Evolutionary conservation across 768 basidiomycete species (phyloP).

Genomic region (Boletus sp.): DNA sequence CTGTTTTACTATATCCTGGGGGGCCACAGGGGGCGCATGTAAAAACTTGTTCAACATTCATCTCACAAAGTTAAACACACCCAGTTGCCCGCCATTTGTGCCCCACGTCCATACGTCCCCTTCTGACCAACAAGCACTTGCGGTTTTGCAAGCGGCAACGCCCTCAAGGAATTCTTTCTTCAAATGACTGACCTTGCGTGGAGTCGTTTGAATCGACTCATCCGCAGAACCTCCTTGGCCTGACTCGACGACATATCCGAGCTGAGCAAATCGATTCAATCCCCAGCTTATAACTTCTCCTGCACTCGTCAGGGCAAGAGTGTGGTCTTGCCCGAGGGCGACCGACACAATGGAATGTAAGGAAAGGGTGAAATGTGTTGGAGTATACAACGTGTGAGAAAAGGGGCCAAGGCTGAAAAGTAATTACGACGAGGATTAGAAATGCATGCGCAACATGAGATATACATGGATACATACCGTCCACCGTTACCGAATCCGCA

Average conservation of each 20-base stretch:
- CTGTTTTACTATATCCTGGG: conserved; percentile 71
- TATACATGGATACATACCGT: conserved; percentile 47
- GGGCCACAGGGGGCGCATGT: not conserved
- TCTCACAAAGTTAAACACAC: conserved; percentile 36
- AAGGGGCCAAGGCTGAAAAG: conserved; percentile 62
- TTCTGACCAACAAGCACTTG: conserved; percentile 87
- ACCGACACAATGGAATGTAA: conserved; percentile 59
- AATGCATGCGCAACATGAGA: not conserved
- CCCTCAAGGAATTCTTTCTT: conserved; percentile 79
- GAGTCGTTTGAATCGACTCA: conserved; percentile 73
- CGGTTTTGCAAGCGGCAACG: conserved; percentile 81
- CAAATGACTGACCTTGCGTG: conserved; percentile 74
- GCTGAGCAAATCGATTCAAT: conserved; percentile 81
- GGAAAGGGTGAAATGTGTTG: conserved; percentile 60
- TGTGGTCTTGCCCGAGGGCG: conserved; percentile 93
- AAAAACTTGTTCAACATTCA: not conserved
- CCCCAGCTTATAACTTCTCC: conserved; percentile 94
- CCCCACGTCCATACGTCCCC: conserved; percentile 85
- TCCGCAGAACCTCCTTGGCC: conserved; percentile 47
- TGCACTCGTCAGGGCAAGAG: conserved; percentile 73
- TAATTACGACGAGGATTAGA: not conserved
- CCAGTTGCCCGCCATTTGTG: conserved; percentile 89
- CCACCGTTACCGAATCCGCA: conserved; percentile 92
- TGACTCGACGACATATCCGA: conserved; percentile 80
- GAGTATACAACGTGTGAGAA: conserved; percentile 75